Base-by-base conservation (phyloP, 202 grass and related monocot genomes). In the Panicum hallii region DNA sequence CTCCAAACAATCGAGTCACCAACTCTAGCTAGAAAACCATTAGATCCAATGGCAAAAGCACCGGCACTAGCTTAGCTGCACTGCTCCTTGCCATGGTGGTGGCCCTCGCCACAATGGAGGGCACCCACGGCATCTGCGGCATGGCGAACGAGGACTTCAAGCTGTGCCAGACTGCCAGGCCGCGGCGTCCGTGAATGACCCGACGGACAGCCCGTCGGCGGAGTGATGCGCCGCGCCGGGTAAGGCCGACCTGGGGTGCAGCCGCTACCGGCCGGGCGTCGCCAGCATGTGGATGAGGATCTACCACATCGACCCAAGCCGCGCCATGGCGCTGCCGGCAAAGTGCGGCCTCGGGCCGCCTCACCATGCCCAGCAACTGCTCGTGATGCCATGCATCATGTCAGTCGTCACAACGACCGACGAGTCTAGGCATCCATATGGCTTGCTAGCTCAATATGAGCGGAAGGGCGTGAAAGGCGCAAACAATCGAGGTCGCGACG, bases 241-340 rank as follows among this genome's bases (percentile, higher is more conserved):
- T 23, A 82, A 81, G 19, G 82, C 87, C 0, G 83, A 82, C 63
- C 78, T 89, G 0, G 56, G 36, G 0, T 89, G 77, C 82, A 85
- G 81, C 63, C 85, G 87, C 64, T 77, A 71, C 1, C 85, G 85
- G 64, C 76, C 11, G 41, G 87, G 82, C 9, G 55, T 85, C 17
- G 77, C 87, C 1, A 63, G 77, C 23, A 63, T 85, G 11, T 89
- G 82, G 87, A 28, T 89, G 82, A 89, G 78, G 78, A 82, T 77
- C 63, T 89, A 89, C 64, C 82, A 89, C 78, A 81, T 89, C 65
- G 82, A 89, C 64, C 38, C 82, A 14, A 34, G 2, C 19, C 78
- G 78, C 14, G 87, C 87, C 17, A 85, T 82, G 87, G 87, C 87
- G 22, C 67, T 90, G 32, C 79, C 84, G 0, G 76, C n/a, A 70